phyloP scores from a whole-genome alignment of 331 rosid species.

The Malus hybrid region DNA sequence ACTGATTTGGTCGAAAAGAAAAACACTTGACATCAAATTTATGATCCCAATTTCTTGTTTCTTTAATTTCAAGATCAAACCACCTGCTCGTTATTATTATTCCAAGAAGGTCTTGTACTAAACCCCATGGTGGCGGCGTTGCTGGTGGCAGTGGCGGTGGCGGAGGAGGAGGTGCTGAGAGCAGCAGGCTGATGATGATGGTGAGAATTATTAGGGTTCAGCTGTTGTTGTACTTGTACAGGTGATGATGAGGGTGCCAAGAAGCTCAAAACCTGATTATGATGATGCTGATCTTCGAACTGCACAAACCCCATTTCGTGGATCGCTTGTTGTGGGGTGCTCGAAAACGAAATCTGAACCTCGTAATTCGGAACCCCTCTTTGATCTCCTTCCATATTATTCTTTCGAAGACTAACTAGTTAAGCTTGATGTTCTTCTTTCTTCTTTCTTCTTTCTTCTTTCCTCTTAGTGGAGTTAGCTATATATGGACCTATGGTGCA shows the following conservation, averaged over 20 bases:
- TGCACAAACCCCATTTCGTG: constrained; percentile 68
- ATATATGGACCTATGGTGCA: constrained; percentile 1
- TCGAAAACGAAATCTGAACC: constrained; percentile 56
- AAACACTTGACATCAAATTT: not conserved
- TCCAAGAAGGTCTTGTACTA: constrained; percentile 50
- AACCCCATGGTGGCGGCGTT: constrained; percentile 25
- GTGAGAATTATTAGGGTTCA: constrained; percentile 9
- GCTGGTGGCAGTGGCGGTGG: not conserved
- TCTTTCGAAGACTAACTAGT: not conserved
- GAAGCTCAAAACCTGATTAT: constrained; percentile 64
- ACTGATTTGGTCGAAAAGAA: not conserved
- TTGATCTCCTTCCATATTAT: constrained; percentile 40
- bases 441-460: not conserved
- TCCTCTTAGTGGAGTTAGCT: not conserved
- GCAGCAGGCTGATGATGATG: not conserved
- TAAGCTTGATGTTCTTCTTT: not conserved
- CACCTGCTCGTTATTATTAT: constrained; percentile 48
- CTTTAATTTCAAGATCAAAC: not conserved
- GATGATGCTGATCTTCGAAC: constrained; percentile 53
- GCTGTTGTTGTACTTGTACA: not conserved
- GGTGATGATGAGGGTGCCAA: constrained; percentile 29
- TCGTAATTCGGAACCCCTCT: constrained; percentile 50
- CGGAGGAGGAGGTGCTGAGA: not conserved
- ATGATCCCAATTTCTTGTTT: not conserved
- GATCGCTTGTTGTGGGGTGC: constrained; percentile 40